A percentile compares a stretch with the other conserved stretches of the same genome.
Evolutionary conservation across 1,139 yeast genomes (phyloP).

Genomic region (Yamadazyma membranifaciens): DNA sequence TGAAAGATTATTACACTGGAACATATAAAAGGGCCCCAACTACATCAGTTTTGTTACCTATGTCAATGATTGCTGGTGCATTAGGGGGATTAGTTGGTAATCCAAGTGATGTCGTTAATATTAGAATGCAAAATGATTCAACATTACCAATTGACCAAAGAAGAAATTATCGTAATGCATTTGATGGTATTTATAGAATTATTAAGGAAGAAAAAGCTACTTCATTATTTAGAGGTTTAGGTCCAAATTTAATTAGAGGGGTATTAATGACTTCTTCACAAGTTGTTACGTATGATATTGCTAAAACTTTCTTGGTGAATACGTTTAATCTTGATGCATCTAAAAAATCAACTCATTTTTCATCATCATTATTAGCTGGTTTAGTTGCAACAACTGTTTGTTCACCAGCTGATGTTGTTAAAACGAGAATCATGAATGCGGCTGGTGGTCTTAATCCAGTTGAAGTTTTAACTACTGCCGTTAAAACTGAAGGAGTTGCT

Average conservation of each 20-base stretch:
- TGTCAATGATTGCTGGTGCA: conserved; percentile 83
- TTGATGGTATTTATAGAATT: conserved; percentile 70
- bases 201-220: conserved; percentile 56
- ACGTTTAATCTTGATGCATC: conserved; percentile 53
- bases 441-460: conserved; percentile 52
- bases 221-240: conserved; percentile 71
- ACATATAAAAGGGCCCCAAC: conserved; percentile 32
- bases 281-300: conserved; percentile 82
- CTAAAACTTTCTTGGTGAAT: conserved; percentile 60
- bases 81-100: conserved; percentile 84
- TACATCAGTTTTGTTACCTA: conserved; percentile 55
- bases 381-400: conserved; percentile 87
- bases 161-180: conserved; percentile 74
- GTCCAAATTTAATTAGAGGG: conserved; percentile 78
- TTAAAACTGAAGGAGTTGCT: conserved; percentile 66
- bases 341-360: conserved; percentile 69
- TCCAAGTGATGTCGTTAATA: conserved; percentile 85
- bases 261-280: conserved; percentile 89
- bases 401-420: conserved; percentile 89
- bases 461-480: conserved; percentile 51
- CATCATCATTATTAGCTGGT: conserved; percentile 77
- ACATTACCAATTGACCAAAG: conserved; percentile 63
- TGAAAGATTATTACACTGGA: conserved; percentile 56
- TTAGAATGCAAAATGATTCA: conserved; percentile 89
- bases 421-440: conserved; percentile 81